phyloP scores from a whole-genome alignment of 2,329 filamentous ascomycete species.

The Byssothecium circinans region DNA sequence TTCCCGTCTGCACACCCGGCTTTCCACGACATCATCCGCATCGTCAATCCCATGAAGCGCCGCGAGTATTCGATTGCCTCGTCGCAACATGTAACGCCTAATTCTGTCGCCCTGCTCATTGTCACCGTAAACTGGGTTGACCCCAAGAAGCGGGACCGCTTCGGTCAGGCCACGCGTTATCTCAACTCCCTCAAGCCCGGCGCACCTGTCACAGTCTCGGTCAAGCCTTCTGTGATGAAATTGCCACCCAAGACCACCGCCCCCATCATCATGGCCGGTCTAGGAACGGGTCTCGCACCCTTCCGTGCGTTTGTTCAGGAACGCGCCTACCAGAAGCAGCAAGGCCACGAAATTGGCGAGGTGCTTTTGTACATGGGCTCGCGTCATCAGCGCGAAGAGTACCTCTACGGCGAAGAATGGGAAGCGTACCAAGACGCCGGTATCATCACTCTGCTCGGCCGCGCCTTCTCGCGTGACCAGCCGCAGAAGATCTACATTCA shows the following conservation, averaged over 20 bases:
- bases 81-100: constrained; percentile 90
- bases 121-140: constrained; percentile 97
- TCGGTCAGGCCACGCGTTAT: constrained; percentile 91
- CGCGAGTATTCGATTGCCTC: constrained; percentile 99
- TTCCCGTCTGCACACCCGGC: constrained; percentile 85
- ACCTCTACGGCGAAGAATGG: constrained; percentile 98
- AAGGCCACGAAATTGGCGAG: constrained; percentile 90
- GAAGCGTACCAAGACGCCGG: constrained; percentile 95
- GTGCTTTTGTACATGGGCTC: constrained; percentile 96
- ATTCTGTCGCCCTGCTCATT: constrained; percentile 89
- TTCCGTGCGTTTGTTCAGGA: constrained; percentile 99
- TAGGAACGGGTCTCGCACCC: constrained; percentile 97
- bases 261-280: constrained; percentile 97
- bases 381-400: constrained; percentile 96
- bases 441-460: constrained; percentile 89
- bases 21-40: constrained; percentile 85
- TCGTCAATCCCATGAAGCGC: constrained; percentile 90
- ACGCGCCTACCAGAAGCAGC: constrained; percentile 95
- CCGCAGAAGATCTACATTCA: constrained; percentile 99
- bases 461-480: constrained; percentile 95
- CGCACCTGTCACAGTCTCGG: constrained; percentile 80
- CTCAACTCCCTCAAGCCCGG: constrained; percentile 76
- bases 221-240: constrained; percentile 99
- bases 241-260: constrained; percentile 84
- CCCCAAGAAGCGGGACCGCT: constrained; percentile 80